Percentiles rank a stretch among this genome's conserved stretches.
Conservation (phyloP, 331 rosid species). For the Saraca asoca region DNA sequence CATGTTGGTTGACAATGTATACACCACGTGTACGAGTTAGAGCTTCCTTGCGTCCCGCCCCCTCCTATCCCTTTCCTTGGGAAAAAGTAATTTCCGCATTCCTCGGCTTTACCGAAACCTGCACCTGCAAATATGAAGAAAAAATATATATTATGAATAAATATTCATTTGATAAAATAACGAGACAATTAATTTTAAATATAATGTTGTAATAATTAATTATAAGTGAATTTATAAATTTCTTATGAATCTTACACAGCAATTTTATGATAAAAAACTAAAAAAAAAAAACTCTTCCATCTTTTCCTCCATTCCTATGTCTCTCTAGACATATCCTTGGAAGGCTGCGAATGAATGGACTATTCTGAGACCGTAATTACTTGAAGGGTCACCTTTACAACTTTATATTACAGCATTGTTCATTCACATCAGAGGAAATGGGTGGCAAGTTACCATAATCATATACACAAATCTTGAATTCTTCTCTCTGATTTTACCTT, state of each 20-base stretch:
- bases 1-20: not conserved
- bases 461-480: too few relatives aligned
- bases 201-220: too few relatives aligned
- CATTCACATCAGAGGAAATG: constrained; percentile 20
- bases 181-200: too few relatives aligned
- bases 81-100: constrained; percentile 51
- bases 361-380: constrained; percentile 36
- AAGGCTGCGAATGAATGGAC: constrained; percentile 39
- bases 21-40: constrained; percentile 42
- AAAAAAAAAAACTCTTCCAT: too few relatives aligned
- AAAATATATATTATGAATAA: too few relatives aligned
- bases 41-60: constrained; percentile 34
- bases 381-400: too few relatives aligned
- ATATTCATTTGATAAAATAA: not conserved
- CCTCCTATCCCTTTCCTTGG: constrained; percentile 26
- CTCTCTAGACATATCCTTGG: constrained; percentile 24
- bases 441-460: not conserved
- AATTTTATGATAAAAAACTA: too few relatives aligned
- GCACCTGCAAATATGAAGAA: too few relatives aligned
- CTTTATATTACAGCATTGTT: constrained; percentile 23
- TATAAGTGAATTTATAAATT: not conserved
- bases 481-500: too few relatives aligned
- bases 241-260: too few relatives aligned
- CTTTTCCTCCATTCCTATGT: not conserved
- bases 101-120: constrained; percentile 57